Conservation (phyloP, 768 basidiomycete species). For the Lyophyllum decastes region DNA sequence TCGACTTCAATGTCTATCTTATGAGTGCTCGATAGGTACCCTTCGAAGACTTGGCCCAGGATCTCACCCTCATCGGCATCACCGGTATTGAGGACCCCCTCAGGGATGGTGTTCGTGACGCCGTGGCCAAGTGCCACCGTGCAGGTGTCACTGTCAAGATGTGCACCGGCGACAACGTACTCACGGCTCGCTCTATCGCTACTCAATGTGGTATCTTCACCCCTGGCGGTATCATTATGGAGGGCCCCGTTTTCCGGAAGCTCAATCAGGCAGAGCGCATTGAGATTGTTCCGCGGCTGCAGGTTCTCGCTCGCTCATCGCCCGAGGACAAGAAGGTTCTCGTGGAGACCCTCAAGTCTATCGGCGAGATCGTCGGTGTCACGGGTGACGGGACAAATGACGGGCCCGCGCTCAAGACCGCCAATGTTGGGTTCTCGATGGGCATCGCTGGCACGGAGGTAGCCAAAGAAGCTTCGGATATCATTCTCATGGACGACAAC, state of each 20-base stretch:
- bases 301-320: slow-evolving; percentile 96
- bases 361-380: slow-evolving; percentile 92
- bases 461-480: slow-evolving; percentile 98
- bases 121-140: slow-evolving; percentile 82
- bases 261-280: slow-evolving; percentile 70
- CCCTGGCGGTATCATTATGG: slow-evolving; percentile 95
- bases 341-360: slow-evolving; percentile 81
- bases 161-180: slow-evolving; percentile 97
- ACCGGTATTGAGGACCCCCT: slow-evolving; percentile 97
- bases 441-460: slow-evolving; percentile 97
- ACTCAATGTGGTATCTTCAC: slow-evolving; percentile 95
- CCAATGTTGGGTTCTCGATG: slow-evolving; percentile 97
- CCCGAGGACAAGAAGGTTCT: slow-evolving; percentile 96
- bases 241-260: slow-evolving; percentile 90
- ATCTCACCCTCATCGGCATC: slow-evolving; percentile 86
- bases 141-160: slow-evolving; percentile 96
- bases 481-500: slow-evolving; percentile 98
- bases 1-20: slow-evolving; percentile 7
- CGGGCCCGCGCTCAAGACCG: slow-evolving; percentile 93
- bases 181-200: slow-evolving; percentile 96
- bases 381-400: slow-evolving; percentile 99
- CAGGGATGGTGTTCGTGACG: slow-evolving; percentile 84
- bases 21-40: slow-evolving; percentile 47
- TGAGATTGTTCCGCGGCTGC: slow-evolving; percentile 87
- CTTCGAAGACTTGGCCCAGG: slow-evolving; percentile 65